Conservation (phyloP, 139 green algal species). For the Haematococcus lacustris region DNA sequence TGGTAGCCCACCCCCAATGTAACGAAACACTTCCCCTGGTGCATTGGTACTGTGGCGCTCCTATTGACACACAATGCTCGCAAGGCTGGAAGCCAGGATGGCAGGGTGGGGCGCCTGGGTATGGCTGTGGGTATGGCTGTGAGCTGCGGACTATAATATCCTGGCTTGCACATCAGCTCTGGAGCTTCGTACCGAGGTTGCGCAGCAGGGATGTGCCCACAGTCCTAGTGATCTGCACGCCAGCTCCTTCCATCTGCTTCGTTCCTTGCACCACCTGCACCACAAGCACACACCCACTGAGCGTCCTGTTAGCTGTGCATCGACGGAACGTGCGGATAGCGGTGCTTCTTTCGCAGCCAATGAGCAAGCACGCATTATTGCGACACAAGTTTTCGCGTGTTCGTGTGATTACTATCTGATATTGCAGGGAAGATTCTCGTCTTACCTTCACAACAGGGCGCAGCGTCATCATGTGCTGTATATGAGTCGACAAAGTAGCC, state of each 20-base stretch:
- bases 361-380: too few species aligned
- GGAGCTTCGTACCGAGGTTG: constrained; percentile 11
- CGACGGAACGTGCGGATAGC: too few species aligned
- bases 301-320: too few species aligned
- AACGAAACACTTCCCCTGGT: background rate
- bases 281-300: too few species aligned
- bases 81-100: background rate
- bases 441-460: too few species aligned
- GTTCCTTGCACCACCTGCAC: constrained; percentile 60
- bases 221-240: constrained; percentile 72
- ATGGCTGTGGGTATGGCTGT: background rate
- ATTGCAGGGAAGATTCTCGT: too few species aligned
- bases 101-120: background rate
- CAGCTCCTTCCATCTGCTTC: constrained; percentile 70
- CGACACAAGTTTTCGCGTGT: too few species aligned
- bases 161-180: background rate
- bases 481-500: too few species aligned
- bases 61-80: background rate
- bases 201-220: constrained; percentile 59
- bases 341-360: too few species aligned
- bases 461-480: too few species aligned
- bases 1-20: too few species aligned
- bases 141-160: background rate
- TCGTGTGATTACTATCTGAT: too few species aligned
- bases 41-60: background rate